Evolutionary conservation across 2,329 filamentous ascomycete species (phyloP).

Genomic region (Scolecobasidium constrictum): DNA sequence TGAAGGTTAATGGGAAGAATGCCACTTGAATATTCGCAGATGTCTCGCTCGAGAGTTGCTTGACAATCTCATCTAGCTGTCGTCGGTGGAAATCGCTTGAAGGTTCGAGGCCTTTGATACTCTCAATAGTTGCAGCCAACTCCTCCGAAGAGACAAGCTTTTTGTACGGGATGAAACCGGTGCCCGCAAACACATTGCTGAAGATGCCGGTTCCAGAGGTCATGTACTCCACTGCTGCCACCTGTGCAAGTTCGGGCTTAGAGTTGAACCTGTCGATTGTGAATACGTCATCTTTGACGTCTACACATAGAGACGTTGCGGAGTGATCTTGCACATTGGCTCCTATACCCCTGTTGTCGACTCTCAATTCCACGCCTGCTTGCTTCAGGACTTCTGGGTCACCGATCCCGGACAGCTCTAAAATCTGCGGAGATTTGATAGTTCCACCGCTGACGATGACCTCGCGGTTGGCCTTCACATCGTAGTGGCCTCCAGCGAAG

Average conservation of each 20-base stretch:
- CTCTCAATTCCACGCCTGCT: conserved; percentile 5
- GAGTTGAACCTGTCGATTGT: too few species aligned
- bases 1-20: neutral
- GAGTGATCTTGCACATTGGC: conserved; percentile 1
- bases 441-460: conserved; percentile 42
- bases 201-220: neutral
- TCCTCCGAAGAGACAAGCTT: conserved; percentile 1
- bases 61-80: conserved; percentile 10
- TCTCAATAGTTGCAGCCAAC: neutral
- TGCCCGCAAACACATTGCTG: conserved; percentile 1
- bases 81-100: conserved; percentile 7
- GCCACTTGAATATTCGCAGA: conserved; percentile 6
- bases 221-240: neutral
- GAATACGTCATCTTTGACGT: neutral
- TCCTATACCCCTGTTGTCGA: neutral
- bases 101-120: neutral
- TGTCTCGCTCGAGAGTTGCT: conserved; percentile 4
- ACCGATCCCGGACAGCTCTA: conserved; percentile 55
- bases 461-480: conserved; percentile 18
- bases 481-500: conserved; percentile 21
- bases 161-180: conserved; percentile 10
- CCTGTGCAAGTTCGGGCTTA: conserved; percentile 1
- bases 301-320: neutral
- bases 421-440: conserved; percentile 54
- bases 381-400: conserved; percentile 31